Evolutionary conservation across 2,329 filamentous ascomycete species (phyloP).

Genomic region (Nannizziopsis barbatae): DNA sequence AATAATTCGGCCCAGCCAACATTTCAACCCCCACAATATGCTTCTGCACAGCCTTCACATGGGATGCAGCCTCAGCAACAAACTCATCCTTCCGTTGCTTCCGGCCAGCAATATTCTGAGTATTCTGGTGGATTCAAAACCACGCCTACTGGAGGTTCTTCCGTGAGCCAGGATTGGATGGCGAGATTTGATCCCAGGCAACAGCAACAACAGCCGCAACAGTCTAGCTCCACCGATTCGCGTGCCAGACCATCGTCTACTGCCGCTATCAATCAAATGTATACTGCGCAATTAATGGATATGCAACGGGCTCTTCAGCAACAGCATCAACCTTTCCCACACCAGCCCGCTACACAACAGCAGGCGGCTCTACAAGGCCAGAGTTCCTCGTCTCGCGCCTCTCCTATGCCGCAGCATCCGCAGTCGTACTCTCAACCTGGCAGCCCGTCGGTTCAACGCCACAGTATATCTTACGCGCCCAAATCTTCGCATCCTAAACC

Average conservation of each 20-base stretch:
- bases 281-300: no score
- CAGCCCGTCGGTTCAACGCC: slow-evolving; percentile 10
- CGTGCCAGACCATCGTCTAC: neutral
- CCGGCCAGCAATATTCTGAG: slow-evolving; percentile 9
- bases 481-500: slow-evolving; percentile 9
- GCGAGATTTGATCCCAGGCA: slow-evolving; percentile 33
- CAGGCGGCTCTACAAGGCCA: slow-evolving; percentile 3
- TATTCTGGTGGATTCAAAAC: slow-evolving; percentile 3
- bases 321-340: slow-evolving; percentile 10
- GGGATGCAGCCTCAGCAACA: slow-evolving; percentile 12
- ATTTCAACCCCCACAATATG: slow-evolving; percentile 14
- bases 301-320: slow-evolving; percentile 6
- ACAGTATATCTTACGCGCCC: slow-evolving; percentile 7
- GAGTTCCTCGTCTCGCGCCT: slow-evolving; percentile 7
- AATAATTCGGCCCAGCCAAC: neutral
- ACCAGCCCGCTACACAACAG: slow-evolving; percentile 10
- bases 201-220: slow-evolving; percentile 15
- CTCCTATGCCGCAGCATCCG: slow-evolving; percentile 11
- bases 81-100: slow-evolving; percentile 18
- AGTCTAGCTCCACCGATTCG: slow-evolving; percentile 1
- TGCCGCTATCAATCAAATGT: no score
- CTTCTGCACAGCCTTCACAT: slow-evolving; percentile 16
- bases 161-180: slow-evolving; percentile 30
- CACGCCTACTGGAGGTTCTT: slow-evolving; percentile 13
- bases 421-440: slow-evolving; percentile 7